Evolutionary conservation across 1,284 basidiomycete genomes (phyloP).

Genomic region (Trichosporon inkin): DNA sequence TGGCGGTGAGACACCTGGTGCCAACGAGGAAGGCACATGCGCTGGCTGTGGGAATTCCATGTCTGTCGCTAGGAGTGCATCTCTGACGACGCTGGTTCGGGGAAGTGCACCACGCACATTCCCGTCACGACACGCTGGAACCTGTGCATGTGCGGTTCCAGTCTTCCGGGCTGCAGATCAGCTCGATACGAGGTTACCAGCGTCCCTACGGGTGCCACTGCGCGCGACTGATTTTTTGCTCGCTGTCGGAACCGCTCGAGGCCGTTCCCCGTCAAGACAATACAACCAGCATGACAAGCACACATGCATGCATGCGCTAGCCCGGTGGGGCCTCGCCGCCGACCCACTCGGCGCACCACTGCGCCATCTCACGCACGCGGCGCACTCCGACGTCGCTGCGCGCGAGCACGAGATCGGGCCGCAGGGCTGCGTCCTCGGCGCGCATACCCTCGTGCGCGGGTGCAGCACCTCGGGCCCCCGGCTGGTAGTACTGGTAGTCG

Average conservation of each 20-base stretch:
- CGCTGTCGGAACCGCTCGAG: too few relatives aligned
- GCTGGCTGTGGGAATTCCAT: neutral
- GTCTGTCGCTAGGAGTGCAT: too few relatives aligned
- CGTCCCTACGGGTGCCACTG: too few relatives aligned
- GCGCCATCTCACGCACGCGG: slow-evolving; percentile 33
- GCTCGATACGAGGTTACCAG: too few relatives aligned
- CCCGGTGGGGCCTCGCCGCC: slow-evolving; percentile 31
- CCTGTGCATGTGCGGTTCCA: too few relatives aligned
- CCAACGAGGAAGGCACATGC: neutral
- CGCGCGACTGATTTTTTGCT: too few relatives aligned
- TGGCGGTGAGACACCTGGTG: neutral
- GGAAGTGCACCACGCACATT: too few relatives aligned
- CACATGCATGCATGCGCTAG: neutral
- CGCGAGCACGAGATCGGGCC: slow-evolving; percentile 40
- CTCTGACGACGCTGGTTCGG: too few relatives aligned
- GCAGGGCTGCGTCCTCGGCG: slow-evolving; percentile 18
- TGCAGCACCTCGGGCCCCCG: slow-evolving; percentile 5
- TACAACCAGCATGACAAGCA: too few relatives aligned
- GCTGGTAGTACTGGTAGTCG: slow-evolving; percentile 31
- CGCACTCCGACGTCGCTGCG: slow-evolving; percentile 38
- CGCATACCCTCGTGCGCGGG: neutral
- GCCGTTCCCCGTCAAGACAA: too few relatives aligned
- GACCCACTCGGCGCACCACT: slow-evolving; percentile 42
- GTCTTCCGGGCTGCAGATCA: too few relatives aligned
- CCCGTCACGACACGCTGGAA: too few relatives aligned